phyloP scores from a whole-genome alignment of 176 grass and related monocot genomes.

The Zoysia pacifica region DNA sequence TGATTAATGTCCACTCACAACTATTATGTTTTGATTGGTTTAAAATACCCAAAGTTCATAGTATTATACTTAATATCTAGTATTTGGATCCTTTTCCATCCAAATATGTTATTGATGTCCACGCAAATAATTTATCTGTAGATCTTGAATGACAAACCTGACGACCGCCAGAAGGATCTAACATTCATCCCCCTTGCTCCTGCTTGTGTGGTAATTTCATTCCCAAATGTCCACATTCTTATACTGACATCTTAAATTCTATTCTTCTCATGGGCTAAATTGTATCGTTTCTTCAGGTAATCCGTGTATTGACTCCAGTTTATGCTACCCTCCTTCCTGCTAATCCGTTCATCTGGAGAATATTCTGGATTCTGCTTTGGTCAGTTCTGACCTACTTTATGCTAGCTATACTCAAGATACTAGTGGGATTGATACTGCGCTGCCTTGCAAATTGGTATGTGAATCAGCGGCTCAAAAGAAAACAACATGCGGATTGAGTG shows the following conservation, averaged over 20 bases:
- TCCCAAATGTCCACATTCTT: constrained; percentile 3
- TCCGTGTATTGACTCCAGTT: constrained; percentile 84
- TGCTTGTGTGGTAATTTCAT: constrained; percentile 74
- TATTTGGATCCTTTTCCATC: not conserved
- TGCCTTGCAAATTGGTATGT: constrained; percentile 87
- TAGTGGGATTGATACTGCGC: constrained; percentile 72
- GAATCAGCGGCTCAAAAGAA: constrained; percentile 68
- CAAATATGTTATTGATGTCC: not conserved
- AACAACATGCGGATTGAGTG: constrained; percentile 89
- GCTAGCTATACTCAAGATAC: constrained; percentile 85
- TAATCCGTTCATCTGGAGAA: constrained; percentile 68
- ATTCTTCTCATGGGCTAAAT: constrained; percentile 14
- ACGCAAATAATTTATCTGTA: constrained; percentile 39
- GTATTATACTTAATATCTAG: not conserved
- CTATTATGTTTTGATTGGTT: too few species aligned
- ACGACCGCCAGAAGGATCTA: constrained; percentile 85
- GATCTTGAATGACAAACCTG: constrained; percentile 90
- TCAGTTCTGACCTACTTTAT: constrained; percentile 81
- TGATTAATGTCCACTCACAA: not conserved
- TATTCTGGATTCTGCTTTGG: constrained; percentile 85
- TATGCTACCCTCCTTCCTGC: constrained; percentile 80
- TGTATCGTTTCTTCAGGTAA: constrained; percentile 59
- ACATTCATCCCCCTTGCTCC: constrained; percentile 96
- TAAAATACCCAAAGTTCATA: too few species aligned
- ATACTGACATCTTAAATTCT: constrained; percentile 21